Percentiles rank a stretch among this genome's conserved stretches.
These are phyloP conservation scores for Fagopyrum tataricum DNA, from an alignment of 148 eudicot species.

Conservation along the genomic window DNA sequence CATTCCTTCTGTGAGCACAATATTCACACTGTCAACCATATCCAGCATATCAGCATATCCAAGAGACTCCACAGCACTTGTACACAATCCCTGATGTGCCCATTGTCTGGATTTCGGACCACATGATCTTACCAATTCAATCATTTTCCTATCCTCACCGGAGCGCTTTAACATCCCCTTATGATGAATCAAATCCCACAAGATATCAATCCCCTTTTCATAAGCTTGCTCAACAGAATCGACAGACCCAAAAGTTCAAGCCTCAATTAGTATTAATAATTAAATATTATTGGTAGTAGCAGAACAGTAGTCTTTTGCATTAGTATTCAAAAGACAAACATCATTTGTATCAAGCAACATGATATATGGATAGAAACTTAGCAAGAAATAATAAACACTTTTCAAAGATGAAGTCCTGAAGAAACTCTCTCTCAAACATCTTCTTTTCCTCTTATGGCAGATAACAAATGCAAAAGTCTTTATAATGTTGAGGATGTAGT, in stretches of 20 bases:
- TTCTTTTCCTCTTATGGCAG: too few species aligned
- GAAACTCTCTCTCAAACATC: too few species aligned
- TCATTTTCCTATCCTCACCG: slow-evolving; percentile 21
- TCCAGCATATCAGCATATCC: slow-evolving; percentile 25
- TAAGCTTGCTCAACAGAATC: slow-evolving; percentile 19
- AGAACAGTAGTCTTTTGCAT: too few species aligned
- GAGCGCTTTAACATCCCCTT: slow-evolving; percentile 15
- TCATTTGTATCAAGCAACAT: too few species aligned
- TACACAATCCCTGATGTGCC: slow-evolving; percentile 7
- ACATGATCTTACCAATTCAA: slow-evolving; percentile 1
- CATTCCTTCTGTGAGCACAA: slow-evolving; percentile 18
- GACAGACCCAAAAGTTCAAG: slow-evolving; percentile 23
- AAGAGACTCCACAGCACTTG: slow-evolving; percentile 3
- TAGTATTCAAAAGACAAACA: too few species aligned
- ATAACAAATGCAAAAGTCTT: too few species aligned
- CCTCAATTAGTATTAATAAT: slow-evolving; percentile 24
- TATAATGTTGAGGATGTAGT: too few species aligned
- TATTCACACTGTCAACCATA: slow-evolving; percentile 18
- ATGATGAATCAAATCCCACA: slow-evolving; percentile 26
- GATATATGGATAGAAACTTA: too few species aligned
- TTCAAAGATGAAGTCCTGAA: too few species aligned
- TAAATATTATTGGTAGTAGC: too few species aligned
- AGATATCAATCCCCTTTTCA: slow-evolving; percentile 21
- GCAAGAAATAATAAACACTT: too few species aligned
- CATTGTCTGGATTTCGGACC: not conserved